phyloP scores from a whole-genome alignment of 495 filamentous ascomycete species.

The Trichoderma reesei region DNA sequence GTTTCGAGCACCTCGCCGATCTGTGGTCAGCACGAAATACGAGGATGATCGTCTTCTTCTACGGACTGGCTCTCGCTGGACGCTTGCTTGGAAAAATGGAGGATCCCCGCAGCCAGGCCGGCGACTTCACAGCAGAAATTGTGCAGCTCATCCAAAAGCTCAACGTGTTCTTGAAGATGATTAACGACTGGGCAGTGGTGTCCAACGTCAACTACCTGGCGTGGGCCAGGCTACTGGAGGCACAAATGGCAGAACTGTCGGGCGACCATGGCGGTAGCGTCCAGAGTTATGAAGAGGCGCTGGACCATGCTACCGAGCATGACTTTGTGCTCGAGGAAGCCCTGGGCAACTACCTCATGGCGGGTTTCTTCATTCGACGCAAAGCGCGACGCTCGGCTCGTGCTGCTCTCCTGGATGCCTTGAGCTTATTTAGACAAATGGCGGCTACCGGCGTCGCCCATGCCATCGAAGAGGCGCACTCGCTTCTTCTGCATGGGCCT shows the following conservation, averaged over 20 bases:
- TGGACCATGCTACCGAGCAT: conserved; percentile 73
- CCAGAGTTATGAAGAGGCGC: conserved; percentile 58
- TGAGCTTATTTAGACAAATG: conserved; percentile 63
- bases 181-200: conserved; percentile 56
- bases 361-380: conserved; percentile 62
- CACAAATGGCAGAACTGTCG: conserved; percentile 57
- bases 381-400: conserved; percentile 65
- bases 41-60: conserved; percentile 55
- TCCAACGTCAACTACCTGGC: conserved; percentile 72
- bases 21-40: conserved; percentile 66
- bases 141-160: conserved; percentile 46
- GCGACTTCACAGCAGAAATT: conserved; percentile 41
- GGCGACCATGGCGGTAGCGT: conserved; percentile 53
- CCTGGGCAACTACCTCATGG: conserved; percentile 65
- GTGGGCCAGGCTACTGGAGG: conserved; percentile 67
- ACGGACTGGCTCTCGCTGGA: conserved; percentile 58
- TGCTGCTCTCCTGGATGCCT: conserved; percentile 58
- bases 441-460: conserved; percentile 66
- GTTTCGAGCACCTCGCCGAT: conserved; percentile 46
- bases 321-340: conserved; percentile 73
- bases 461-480: conserved; percentile 59
- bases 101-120: conserved; percentile 38
- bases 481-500: conserved; percentile 59
- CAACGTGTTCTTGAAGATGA: conserved; percentile 44
- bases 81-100: conserved; percentile 49